Conservation (phyloP, 495 filamentous ascomycete genomes). For the Neurospora tetrasperma region DNA sequence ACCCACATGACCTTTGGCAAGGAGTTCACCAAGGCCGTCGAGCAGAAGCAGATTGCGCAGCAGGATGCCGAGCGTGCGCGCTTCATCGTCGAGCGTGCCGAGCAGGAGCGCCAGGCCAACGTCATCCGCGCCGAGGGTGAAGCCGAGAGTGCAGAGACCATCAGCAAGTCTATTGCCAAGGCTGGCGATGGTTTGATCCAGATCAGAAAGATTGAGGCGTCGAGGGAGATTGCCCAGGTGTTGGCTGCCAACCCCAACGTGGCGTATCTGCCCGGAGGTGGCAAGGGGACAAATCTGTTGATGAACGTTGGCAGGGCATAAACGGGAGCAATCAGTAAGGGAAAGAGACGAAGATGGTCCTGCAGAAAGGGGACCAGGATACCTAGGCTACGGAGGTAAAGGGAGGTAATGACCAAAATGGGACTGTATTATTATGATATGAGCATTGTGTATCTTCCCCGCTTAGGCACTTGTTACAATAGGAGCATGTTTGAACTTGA, state of each 20-base stretch:
- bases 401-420: slow-evolving; percentile 7
- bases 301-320: slow-evolving; percentile 38
- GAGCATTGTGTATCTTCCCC: slow-evolving; percentile 19
- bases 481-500: background rate
- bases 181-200: slow-evolving; percentile 83
- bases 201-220: slow-evolving; percentile 95
- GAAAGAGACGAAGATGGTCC: background rate
- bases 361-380: background rate
- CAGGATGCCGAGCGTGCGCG: slow-evolving; percentile 95
- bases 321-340: background rate
- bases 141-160: slow-evolving; percentile 90
- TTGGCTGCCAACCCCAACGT: slow-evolving; percentile 89
- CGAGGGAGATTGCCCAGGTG: slow-evolving; percentile 89
- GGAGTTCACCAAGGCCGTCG: slow-evolving; percentile 96
- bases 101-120: slow-evolving; percentile 97
- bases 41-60: slow-evolving; percentile 99
- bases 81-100: slow-evolving; percentile 97
- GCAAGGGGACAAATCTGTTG: slow-evolving; percentile 52
- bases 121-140: slow-evolving; percentile 97
- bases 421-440: slow-evolving; percentile 23
- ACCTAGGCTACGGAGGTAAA: background rate
- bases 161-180: slow-evolving; percentile 86
- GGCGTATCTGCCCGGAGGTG: slow-evolving; percentile 79
- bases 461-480: slow-evolving; percentile 12
- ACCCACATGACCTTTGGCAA: slow-evolving; percentile 99